Conservation (phyloP, 2,329 filamentous ascomycete genomes). For the Hypoxylon sp. region DNA sequence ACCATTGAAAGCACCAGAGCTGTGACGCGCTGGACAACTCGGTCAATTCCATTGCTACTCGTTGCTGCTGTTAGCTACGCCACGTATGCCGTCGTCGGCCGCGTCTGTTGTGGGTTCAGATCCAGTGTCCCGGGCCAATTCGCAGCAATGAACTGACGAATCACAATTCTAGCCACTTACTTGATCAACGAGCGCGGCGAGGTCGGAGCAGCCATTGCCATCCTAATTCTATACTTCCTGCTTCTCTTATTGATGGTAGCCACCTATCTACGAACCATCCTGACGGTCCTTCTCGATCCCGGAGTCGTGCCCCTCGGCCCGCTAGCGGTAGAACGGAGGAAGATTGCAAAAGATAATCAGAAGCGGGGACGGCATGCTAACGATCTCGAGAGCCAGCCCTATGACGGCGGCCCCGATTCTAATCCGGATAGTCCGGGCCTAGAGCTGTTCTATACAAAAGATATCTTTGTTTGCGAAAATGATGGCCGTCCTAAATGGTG, state of each 20-base stretch:
- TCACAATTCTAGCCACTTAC: slow-evolving; percentile 72
- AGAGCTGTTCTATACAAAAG: slow-evolving; percentile 82
- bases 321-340: slow-evolving; percentile 49
- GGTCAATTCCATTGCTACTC: slow-evolving; percentile 78
- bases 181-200: slow-evolving; percentile 67
- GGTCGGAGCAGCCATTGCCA: slow-evolving; percentile 71
- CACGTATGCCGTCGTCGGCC: slow-evolving; percentile 77
- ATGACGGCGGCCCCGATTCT: slow-evolving; percentile 56
- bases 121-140: slow-evolving; percentile 2
- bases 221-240: slow-evolving; percentile 80
- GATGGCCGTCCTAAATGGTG: slow-evolving; percentile 92
- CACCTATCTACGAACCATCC: slow-evolving; percentile 78
- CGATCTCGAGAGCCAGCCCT: slow-evolving; percentile 54
- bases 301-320: slow-evolving; percentile 78
- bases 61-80: slow-evolving; percentile 74
- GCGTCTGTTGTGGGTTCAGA: slow-evolving; percentile 72
- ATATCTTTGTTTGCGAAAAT: slow-evolving; percentile 84
- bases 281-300: slow-evolving; percentile 76
- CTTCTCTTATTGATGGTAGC: slow-evolving; percentile 74
- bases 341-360: slow-evolving; percentile 47
- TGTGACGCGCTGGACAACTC: slow-evolving; percentile 69
- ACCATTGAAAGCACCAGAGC: slow-evolving; percentile 55
- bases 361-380: slow-evolving; percentile 39
- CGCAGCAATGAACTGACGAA: slow-evolving; percentile 13
- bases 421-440: slow-evolving; percentile 75